These are phyloP conservation scores for Solanum raphanifolium DNA, from an alignment of 257 asterid species.

Conservation along the genomic window DNA sequence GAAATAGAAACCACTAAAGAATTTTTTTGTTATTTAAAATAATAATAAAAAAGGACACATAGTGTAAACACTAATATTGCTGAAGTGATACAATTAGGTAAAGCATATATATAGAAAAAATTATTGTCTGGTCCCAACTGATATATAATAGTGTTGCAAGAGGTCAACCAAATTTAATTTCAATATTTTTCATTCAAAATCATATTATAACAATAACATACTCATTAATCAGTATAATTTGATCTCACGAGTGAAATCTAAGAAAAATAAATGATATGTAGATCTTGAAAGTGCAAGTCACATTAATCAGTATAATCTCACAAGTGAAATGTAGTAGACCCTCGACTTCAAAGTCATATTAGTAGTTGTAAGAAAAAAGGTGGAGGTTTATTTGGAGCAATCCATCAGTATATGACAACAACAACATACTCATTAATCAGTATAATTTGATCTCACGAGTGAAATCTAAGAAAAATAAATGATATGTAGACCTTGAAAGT, in stretches of 20 bases:
- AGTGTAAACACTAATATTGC: not conserved
- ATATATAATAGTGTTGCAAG: not conserved
- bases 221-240: too few relatives aligned
- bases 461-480: too few relatives aligned
- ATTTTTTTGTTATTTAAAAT: not conserved
- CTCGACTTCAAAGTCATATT: too few relatives aligned
- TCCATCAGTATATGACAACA: too few relatives aligned
- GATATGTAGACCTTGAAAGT: too few relatives aligned
- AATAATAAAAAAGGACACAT: not conserved
- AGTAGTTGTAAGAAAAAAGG: too few relatives aligned
- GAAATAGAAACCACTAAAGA: not conserved
- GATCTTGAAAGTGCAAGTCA: not conserved
- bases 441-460: too few relatives aligned
- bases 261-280: fast-evolving
- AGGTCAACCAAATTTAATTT: not conserved
- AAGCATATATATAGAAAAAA: not conserved
- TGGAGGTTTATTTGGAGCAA: too few relatives aligned
- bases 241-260: too few relatives aligned
- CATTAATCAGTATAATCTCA: not conserved
- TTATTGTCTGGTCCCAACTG: not conserved
- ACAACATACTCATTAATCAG: not conserved
- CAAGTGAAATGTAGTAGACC: not conserved
- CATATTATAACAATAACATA: not conserved
- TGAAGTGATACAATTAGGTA: not conserved
- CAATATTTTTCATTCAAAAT: not conserved